Evolutionary conservation across 371 early-diverging fungal genomes (phyloP).

Genomic region (Mucor racemosus): DNA sequence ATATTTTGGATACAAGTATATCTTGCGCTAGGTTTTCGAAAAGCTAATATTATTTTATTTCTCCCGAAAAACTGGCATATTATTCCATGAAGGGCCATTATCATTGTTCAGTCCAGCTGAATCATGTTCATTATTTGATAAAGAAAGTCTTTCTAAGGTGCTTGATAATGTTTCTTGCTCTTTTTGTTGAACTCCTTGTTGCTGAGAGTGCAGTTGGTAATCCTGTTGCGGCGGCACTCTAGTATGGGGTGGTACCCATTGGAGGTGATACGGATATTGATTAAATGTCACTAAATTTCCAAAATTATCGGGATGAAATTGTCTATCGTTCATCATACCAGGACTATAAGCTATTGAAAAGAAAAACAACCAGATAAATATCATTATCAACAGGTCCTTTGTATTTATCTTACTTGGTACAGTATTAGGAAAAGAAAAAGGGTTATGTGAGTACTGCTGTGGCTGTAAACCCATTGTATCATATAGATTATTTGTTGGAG

Average conservation of each 20-base stretch:
- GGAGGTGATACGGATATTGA: not conserved
- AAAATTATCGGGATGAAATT: not conserved
- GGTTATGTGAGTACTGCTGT: not conserved
- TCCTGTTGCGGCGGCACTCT: not conserved
- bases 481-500: no score
- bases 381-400: not conserved
- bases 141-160: not conserved
- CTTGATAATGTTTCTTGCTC: not conserved
- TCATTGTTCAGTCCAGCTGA: not conserved
- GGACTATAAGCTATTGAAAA: not conserved
- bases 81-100: not conserved
- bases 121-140: not conserved
- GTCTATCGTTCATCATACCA: not conserved
- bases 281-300: not conserved
- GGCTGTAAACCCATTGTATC: no score
- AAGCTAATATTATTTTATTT: not conserved
- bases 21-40: no score
- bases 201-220: not conserved
- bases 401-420: not conserved
- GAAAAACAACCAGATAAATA: not conserved
- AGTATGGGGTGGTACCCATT: not conserved
- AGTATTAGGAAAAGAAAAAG: not conserved
- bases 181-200: not conserved
- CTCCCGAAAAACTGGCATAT: not conserved
- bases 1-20: no score